A percentile compares a stretch with the other conserved stretches of the same genome.
Evolutionary conservation across 768 basidiomycete genomes (phyloP).

Genomic region (Pulveroboletus sp.): DNA sequence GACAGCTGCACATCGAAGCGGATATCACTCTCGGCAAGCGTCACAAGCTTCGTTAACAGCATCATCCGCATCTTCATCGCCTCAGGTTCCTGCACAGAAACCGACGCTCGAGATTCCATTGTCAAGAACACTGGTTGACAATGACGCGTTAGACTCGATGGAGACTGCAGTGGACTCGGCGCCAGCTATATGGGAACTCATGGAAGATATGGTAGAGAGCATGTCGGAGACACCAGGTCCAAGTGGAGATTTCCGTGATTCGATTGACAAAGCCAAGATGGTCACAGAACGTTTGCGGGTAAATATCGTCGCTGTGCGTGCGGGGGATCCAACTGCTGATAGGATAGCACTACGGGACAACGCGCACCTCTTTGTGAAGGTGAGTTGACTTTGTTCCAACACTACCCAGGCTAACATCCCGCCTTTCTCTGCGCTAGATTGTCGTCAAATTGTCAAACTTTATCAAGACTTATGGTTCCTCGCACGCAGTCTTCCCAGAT

Average conservation of each 20-base stretch:
- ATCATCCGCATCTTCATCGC: conserved; percentile 37
- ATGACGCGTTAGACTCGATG: conserved; percentile 77
- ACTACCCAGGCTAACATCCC: conserved; percentile 2
- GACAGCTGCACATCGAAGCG: conserved; percentile 8
- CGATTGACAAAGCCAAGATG: conserved; percentile 58
- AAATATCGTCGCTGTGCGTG: conserved; percentile 56
- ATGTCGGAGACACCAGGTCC: conserved; percentile 46
- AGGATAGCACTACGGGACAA: conserved; percentile 69
- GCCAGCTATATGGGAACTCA: conserved; percentile 77
- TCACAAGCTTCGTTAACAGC: conserved; percentile 43
- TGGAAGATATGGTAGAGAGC: conserved; percentile 69
- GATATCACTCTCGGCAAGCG: conserved; percentile 40
- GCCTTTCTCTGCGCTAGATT: conserved; percentile 40
- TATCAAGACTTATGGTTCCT: conserved; percentile 61
- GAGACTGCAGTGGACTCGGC: conserved; percentile 77
- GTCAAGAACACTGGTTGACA: conserved; percentile 68
- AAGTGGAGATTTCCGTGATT: conserved; percentile 47
- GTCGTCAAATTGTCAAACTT: conserved; percentile 75
- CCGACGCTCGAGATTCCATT: conserved; percentile 47
- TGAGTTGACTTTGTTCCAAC: conserved; percentile 25
- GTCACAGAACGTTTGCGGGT: conserved; percentile 63
- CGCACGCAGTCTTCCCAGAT: conserved; percentile 53
- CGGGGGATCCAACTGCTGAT: conserved; percentile 52
- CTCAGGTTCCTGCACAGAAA: conserved; percentile 24
- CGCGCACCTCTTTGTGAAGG: conserved; percentile 81